Evolutionary conservation across 2,329 filamentous ascomycete species (phyloP), one percentile per base, ranked within the genome.

Genomic region (Tolypocladium guangdongense): DNA sequence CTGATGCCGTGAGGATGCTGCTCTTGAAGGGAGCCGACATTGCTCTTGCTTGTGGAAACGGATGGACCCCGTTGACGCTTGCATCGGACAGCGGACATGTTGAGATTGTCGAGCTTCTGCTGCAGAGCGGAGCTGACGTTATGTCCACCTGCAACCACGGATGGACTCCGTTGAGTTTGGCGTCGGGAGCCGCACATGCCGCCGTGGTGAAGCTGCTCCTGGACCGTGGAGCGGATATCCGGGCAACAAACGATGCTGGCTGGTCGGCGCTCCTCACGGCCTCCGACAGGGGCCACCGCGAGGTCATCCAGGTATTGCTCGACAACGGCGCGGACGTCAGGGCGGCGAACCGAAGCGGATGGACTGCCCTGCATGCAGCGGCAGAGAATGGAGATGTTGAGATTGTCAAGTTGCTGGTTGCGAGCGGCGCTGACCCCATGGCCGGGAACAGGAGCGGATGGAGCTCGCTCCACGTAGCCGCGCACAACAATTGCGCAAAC

Each of bases 201-300:
- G 39, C 7, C 33, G 41, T 51, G 14, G 30, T 55, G 32, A 37
- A 37, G 41, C 35, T 55, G 33, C 54, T 55, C 27, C 51, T 63
- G 2, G 41, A 68, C 41, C 54, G 61, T 3, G 49, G 49, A 5
- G 49, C 49, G 24, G 22, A 51, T 36, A 20, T 38, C 18, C 8
- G 24, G 36, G 36, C 27, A 36, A 33, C 36, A 10, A 41, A 32
- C 22, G 49, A 39, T 22, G 49, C 30, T 5, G 49, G 49, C 11
- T 51, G 24, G 38, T 22, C 49, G 24, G 36, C 49, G 16, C 38
- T 51, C 16, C 49, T 36, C 18, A 39, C 22, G 6, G 49, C 49
- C 16, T n/a, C 49, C 11, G 38, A 32, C 8, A 41, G 35, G 5
- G 49, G 27, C 14, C 30, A 51, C 36, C 16, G 10, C 4, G 49